Percentiles rank a stretch among this genome's conserved stretches.
Conservation (phyloP, 805 yeast genomes). For the Starmera caribaea region DNA sequence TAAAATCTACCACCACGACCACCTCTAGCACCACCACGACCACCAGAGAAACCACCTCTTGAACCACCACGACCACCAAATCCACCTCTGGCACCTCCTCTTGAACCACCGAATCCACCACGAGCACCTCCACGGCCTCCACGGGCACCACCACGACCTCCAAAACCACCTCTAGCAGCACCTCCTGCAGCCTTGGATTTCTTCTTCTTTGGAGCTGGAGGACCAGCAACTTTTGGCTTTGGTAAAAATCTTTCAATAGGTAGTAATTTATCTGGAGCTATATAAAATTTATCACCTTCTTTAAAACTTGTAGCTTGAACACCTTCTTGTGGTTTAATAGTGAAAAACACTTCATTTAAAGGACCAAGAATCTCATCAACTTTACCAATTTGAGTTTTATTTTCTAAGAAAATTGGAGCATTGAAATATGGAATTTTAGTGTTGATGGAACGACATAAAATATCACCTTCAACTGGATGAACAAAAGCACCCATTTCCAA, state of each 20-base stretch:
- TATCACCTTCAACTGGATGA: constrained; percentile 94
- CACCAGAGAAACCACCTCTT: constrained; percentile 31
- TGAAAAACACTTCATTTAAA: constrained; percentile 93
- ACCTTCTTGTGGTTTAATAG: constrained; percentile 94
- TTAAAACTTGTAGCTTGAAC: constrained; percentile 90
- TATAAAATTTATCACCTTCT: constrained; percentile 91
- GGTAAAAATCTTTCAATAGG: constrained; percentile 97
- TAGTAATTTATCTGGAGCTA: constrained; percentile 88
- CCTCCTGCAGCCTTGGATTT: constrained; percentile 48
- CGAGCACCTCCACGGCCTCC: constrained; percentile 40
- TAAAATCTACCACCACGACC: constrained; percentile 22
- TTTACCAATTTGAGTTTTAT: constrained; percentile 93
- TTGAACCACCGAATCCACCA: constrained; percentile 39
- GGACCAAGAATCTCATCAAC: constrained; percentile 98
- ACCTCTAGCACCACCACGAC: constrained; percentile 28
- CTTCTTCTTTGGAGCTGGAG: constrained; percentile 68
- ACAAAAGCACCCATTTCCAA: constrained; percentile 90
- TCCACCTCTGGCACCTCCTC: constrained; percentile 40
- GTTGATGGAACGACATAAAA: constrained; percentile 91
- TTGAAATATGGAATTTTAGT: constrained; percentile 95
- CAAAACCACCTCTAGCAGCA: constrained; percentile 36
- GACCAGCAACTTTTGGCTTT: constrained; percentile 82
- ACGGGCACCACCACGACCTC: constrained; percentile 28
- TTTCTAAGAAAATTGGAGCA: constrained; percentile 95
- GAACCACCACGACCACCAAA: constrained; percentile 36